These are phyloP conservation scores for Endoconidiophora laricicola DNA, from an alignment of 2,329 filamentous ascomycete genomes.

Conservation along the genomic window DNA sequence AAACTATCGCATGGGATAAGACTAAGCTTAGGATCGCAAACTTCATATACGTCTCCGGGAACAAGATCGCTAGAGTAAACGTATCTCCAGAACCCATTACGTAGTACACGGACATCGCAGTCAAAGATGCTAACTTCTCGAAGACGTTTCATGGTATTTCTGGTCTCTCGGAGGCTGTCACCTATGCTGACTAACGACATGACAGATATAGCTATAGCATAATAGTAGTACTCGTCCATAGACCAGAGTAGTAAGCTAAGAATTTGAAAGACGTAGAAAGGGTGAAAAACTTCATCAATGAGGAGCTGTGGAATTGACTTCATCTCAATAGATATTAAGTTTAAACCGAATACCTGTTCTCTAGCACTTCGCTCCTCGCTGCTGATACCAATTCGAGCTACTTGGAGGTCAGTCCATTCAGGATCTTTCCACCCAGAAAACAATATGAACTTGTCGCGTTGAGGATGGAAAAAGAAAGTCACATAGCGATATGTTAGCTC, in stretches of 20 bases:
- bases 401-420: constrained; percentile 61
- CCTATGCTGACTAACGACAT: constrained; percentile 89
- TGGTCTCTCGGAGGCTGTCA: constrained; percentile 79
- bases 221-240: constrained; percentile 93
- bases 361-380: constrained; percentile 73
- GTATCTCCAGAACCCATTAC: constrained; percentile 90
- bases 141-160: constrained; percentile 73
- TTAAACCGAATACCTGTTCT: constrained; percentile 74
- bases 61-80: constrained; percentile 77
- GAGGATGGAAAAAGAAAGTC: constrained; percentile 76
- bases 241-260: constrained; percentile 92
- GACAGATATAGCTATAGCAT: constrained; percentile 82
- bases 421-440: constrained; percentile 91
- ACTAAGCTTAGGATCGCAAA: constrained; percentile 77
- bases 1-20: constrained; percentile 89
- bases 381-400: constrained; percentile 65
- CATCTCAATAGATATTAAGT: constrained; percentile 83
- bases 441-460: constrained; percentile 75
- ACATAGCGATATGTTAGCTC: constrained; percentile 88
- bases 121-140: constrained; percentile 88
- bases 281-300: constrained; percentile 56
- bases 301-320: constrained; percentile 72
- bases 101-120: constrained; percentile 82
- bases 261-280: constrained; percentile 96
- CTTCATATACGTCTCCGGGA: constrained; percentile 89